phyloP scores from a whole-genome alignment of 257 asterid species.

The Solanum chiquidenum region DNA sequence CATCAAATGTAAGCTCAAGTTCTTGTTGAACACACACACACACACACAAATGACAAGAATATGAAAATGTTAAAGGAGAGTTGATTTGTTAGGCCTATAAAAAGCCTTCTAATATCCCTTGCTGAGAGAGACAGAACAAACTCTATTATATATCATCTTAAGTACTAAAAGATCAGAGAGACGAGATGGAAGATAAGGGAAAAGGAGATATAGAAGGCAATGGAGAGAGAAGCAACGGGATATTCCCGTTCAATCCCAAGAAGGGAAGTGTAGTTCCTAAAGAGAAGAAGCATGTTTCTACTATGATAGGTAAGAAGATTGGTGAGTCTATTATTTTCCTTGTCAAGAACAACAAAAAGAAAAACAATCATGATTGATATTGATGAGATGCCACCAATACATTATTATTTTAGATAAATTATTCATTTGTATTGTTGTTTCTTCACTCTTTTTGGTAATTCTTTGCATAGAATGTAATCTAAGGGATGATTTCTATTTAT shows the following conservation, averaged over 20 bases:
- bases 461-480: background rate
- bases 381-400: background rate
- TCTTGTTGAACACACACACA: background rate
- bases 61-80: background rate
- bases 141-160: background rate
- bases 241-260: background rate
- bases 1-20: background rate
- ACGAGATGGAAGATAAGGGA: background rate
- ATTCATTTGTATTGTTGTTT: background rate
- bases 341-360: background rate
- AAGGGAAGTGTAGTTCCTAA: background rate
- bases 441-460: background rate
- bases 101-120: background rate
- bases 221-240: background rate
- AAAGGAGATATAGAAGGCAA: background rate
- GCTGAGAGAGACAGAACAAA: background rate
- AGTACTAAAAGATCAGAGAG: background rate
- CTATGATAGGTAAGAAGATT: background rate
- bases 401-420: background rate
- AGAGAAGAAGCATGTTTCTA: conserved; percentile 1
- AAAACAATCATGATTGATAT: background rate
- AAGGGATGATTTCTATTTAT: background rate
- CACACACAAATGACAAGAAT: background rate
- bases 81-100: background rate
- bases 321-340: background rate